Evolutionary conservation across 306 rosid species (phyloP), one percentile per base, ranked within the genome.

Genomic region (Glycine soja): DNA sequence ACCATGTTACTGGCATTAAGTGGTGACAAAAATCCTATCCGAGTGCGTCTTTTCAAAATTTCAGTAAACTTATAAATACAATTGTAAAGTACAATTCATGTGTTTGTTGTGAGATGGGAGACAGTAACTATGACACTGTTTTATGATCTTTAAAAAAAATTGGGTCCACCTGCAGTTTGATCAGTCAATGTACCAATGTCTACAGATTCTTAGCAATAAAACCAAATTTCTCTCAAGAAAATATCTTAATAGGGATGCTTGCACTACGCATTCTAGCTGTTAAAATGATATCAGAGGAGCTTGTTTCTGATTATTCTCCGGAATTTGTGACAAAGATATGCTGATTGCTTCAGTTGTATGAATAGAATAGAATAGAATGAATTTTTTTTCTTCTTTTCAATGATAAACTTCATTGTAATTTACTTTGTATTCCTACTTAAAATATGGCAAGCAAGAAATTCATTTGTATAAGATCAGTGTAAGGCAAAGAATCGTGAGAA

Each of bases 261-360:
- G 46, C 18, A 63, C 70, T 36, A 38, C 10, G 43, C 43, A 2
- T 61, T 63, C 18, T 34, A 34, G 46, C 69, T 5, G 16, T 32
- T 34, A 63, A 13, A 34, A 63, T 34, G 45, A 63, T 32, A 63
- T 34, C 45, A 34, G 30, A 34, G 14, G 62, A 32, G 14, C 11
- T 10, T 19, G 18, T 66, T 46, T 46, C 42, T 46, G 11, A 18
- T 69, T 86, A 88, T 78, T 86, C 86, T 76, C 88, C 4, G 19
- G 38, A 32, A 9, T 47, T 63, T 9, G 47, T 30, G 54, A 57
- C 38, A 43, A 24, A 24, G 40, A 74, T 74, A 32, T 10, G 54
- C 53, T 57, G 46, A 62, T 0, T 57, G 47, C 47, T 30, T 61
- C 46, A 59, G 47, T 32, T 45, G 32, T 62, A n/a, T 45, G 19